Conservation (phyloP, 495 filamentous ascomycete species). For the Neurospora discreta region DNA sequence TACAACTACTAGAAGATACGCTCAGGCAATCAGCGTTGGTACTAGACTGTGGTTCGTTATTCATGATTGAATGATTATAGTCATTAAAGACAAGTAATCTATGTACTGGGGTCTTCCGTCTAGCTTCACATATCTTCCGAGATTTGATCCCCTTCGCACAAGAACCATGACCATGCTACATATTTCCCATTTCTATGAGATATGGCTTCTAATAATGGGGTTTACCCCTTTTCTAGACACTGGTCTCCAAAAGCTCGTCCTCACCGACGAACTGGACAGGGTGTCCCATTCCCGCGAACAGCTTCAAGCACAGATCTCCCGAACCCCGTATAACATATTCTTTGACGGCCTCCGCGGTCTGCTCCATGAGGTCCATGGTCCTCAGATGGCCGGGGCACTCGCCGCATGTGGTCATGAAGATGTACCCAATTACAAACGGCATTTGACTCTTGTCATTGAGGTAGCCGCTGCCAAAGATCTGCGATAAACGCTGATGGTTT, state of each 20-base stretch:
- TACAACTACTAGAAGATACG: too few species aligned
- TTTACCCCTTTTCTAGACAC: neutral
- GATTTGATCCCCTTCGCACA: neutral
- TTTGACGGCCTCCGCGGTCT: neutral
- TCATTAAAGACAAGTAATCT: neutral
- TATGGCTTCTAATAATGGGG: too few species aligned
- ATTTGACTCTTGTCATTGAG: conserved; percentile 27
- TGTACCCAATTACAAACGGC: conserved; percentile 29
- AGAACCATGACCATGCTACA: neutral
- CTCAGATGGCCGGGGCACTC: neutral
- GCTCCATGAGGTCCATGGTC: neutral
- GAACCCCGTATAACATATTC: neutral
- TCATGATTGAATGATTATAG: neutral
- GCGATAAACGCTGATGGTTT: conserved; percentile 17
- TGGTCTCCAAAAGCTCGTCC: neutral
- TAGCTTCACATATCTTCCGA: neutral
- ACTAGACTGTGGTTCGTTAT: too few species aligned
- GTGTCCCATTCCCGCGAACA: neutral
- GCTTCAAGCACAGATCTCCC: neutral
- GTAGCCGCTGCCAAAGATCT: conserved; percentile 22
- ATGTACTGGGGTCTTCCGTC: neutral
- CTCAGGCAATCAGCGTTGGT: too few species aligned
- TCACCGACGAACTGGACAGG: neutral
- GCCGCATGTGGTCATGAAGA: conserved; percentile 20
- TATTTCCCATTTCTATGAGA: neutral